Percentiles rank a stretch among this genome's conserved stretches.
Conservation (phyloP, 2,329 filamentous ascomycete genomes). For the Xylaria multiplex region DNA sequence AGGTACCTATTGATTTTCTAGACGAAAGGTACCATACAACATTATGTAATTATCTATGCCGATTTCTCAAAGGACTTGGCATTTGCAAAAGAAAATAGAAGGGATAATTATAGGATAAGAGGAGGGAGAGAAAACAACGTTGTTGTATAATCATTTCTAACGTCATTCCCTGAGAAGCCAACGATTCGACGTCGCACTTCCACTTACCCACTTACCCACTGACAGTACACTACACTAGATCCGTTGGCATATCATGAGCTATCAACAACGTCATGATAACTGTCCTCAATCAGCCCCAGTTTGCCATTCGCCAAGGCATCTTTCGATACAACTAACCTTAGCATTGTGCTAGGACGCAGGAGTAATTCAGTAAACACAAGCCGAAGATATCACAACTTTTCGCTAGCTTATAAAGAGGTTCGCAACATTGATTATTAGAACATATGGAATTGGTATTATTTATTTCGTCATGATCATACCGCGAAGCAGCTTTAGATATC, state of each 20-base stretch:
- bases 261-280: not conserved
- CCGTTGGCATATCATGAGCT: not conserved
- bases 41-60: too few relatives aligned
- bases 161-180: too few relatives aligned
- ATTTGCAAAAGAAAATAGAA: not conserved
- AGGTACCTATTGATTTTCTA: too few relatives aligned
- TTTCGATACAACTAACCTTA: not conserved
- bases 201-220: too few relatives aligned
- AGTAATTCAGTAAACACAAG: not conserved
- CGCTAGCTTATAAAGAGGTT: not conserved
- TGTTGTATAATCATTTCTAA: not conserved
- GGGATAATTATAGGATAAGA: not conserved
- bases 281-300: not conserved
- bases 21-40: too few relatives aligned
- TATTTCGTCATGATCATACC: slow-evolving; percentile 43
- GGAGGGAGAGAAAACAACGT: not conserved
- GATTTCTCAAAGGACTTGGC: too few relatives aligned
- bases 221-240: too few relatives aligned
- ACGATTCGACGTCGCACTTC: too few relatives aligned
- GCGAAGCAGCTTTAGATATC: slow-evolving; percentile 34
- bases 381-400: slow-evolving; percentile 18
- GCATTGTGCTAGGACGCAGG: not conserved
- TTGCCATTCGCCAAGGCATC: not conserved
- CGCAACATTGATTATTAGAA: slow-evolving; percentile 21
- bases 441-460: slow-evolving; percentile 39